Conservation (phyloP, 2,329 filamentous ascomycete genomes). For the Ophiostoma angusticollis region DNA sequence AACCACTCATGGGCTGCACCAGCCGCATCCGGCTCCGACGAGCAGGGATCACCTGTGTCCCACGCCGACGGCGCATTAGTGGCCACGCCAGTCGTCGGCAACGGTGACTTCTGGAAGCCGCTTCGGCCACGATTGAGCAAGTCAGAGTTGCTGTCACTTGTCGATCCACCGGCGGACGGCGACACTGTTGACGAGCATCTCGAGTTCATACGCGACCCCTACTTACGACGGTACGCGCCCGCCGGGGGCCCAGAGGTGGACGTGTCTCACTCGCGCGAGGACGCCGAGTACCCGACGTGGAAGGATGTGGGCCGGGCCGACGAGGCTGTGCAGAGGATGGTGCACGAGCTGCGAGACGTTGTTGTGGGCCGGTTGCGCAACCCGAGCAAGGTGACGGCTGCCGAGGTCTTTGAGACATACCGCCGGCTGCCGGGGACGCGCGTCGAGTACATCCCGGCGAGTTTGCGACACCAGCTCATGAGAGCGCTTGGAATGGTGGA, state of each 20-base stretch:
- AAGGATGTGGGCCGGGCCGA: slow-evolving; percentile 26
- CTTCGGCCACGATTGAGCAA: slow-evolving; percentile 15
- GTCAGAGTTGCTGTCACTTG: slow-evolving; percentile 38
- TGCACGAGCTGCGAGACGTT: slow-evolving; percentile 28
- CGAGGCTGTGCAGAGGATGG: slow-evolving; percentile 22
- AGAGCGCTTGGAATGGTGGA: slow-evolving; percentile 53
- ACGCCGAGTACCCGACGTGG: slow-evolving; percentile 32
- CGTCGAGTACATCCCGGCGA: slow-evolving; percentile 34
- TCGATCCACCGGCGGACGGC: slow-evolving; percentile 36
- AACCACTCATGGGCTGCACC: neutral
- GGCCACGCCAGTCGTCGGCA: too few species aligned
- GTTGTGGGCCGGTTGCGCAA: slow-evolving; percentile 30
- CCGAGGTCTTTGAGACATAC: slow-evolving; percentile 37
- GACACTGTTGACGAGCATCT: slow-evolving; percentile 40
- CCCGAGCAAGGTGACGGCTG: slow-evolving; percentile 27
- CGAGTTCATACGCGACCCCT: slow-evolving; percentile 38
- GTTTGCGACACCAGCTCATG: slow-evolving; percentile 50
- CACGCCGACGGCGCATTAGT: neutral
- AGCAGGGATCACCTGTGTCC: neutral
- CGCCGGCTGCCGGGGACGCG: slow-evolving; percentile 36
- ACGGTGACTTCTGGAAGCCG: slow-evolving; percentile 5
- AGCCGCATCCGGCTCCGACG: neutral
- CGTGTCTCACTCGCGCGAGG: slow-evolving; percentile 37
- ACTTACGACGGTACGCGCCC: slow-evolving; percentile 39
- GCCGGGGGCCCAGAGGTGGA: slow-evolving; percentile 34